A percentile compares a stretch with the other conserved stretches of the same genome.
phyloP scores from a whole-genome alignment of 768 basidiomycete genomes.

The Leccinum boreale region DNA sequence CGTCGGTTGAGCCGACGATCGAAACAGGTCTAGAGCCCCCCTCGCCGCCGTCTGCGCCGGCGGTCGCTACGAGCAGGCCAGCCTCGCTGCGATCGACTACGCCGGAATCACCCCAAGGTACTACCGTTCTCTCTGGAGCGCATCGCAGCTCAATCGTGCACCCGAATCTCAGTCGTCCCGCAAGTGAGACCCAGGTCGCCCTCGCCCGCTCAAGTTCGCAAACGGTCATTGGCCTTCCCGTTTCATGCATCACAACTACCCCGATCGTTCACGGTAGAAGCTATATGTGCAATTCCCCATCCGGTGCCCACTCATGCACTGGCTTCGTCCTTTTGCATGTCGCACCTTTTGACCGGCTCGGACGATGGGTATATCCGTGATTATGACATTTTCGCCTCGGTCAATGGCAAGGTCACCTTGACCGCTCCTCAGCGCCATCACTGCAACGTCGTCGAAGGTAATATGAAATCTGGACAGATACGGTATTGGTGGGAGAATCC shows the following conservation, averaged over 20 bases:
- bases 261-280: constrained; percentile 82
- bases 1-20: constrained; percentile 28
- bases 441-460: constrained; percentile 87
- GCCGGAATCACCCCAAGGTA: constrained; percentile 37
- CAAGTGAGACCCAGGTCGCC: constrained; percentile 39
- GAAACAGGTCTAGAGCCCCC: constrained; percentile 30
- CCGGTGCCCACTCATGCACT: constrained; percentile 87
- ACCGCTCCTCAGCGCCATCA: constrained; percentile 88
- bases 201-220: constrained; percentile 56
- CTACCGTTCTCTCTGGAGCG: not conserved
- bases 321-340: constrained; percentile 81
- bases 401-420: constrained; percentile 84
- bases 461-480: constrained; percentile 84
- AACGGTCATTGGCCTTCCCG: constrained; percentile 38
- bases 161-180: constrained; percentile 12
- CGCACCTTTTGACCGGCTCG: constrained; percentile 85
- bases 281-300: constrained; percentile 87
- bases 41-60: constrained; percentile 28
- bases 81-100: constrained; percentile 24
- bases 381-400: constrained; percentile 86
- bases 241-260: constrained; percentile 34
- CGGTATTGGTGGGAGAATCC: constrained; percentile 90
- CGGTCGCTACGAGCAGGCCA: constrained; percentile 12
- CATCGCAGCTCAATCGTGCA: constrained; percentile 16
- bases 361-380: constrained; percentile 92